These are phyloP conservation scores for Trifolium pratense DNA, from an alignment of 306 rosid genomes.

Conservation along the genomic window DNA sequence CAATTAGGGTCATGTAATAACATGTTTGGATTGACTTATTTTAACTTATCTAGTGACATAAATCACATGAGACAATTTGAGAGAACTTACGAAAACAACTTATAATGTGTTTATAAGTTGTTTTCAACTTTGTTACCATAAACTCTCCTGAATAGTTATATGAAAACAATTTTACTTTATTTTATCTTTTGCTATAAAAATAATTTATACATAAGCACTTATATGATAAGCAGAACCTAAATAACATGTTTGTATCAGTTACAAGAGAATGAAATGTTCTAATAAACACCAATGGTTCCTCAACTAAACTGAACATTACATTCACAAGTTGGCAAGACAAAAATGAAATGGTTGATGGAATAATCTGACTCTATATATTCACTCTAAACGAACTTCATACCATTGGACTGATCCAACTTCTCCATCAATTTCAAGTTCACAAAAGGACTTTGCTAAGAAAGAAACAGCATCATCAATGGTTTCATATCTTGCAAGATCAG, in stretches of 20 bases:
- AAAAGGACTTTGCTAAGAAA: slow-evolving; percentile 66
- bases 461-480: slow-evolving; percentile 81
- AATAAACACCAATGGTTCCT: background rate
- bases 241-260: background rate
- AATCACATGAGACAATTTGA: too few relatives aligned
- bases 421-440: slow-evolving; percentile 91
- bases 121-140: too few relatives aligned
- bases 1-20: background rate
- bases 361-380: slow-evolving; percentile 23
- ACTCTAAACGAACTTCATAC: slow-evolving; percentile 84
- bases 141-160: too few relatives aligned
- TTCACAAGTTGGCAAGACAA: background rate
- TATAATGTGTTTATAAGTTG: background rate
- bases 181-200: background rate
- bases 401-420: slow-evolving; percentile 81
- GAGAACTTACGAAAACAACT: too few relatives aligned
- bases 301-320: background rate
- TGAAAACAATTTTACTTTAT: too few relatives aligned
- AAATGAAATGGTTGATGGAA: slow-evolving; percentile 16
- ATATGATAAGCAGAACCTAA: background rate
- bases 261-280: background rate
- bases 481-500: slow-evolving; percentile 76
- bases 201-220: background rate
- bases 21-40: too few relatives aligned
- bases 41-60: too few relatives aligned